A percentile compares a stretch with the other conserved stretches of the same genome.
phyloP scores from a whole-genome alignment of 2,329 filamentous ascomycete genomes.

The Cryphonectria japonica region DNA sequence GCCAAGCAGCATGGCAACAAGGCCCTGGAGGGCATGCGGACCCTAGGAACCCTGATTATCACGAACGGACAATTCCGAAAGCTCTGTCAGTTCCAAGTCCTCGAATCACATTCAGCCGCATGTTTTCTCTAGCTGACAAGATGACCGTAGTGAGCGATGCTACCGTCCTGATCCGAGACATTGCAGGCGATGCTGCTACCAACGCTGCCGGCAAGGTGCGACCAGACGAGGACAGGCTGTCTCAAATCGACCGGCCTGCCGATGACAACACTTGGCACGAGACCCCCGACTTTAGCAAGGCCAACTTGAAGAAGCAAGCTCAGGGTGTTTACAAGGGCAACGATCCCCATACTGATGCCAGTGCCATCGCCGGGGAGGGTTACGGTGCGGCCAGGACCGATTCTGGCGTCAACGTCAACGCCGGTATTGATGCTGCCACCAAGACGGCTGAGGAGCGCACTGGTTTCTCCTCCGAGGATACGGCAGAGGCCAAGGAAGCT shows the following conservation, averaged over 20 bases:
- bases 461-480: conserved; percentile 68
- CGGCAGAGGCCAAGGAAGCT: conserved; percentile 53
- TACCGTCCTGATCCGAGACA: conserved; percentile 79
- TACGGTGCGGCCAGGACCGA: conserved; percentile 53
- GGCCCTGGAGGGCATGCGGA: conserved; percentile 82
- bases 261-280: conserved; percentile 95
- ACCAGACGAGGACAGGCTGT: conserved; percentile 76
- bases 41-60: conserved; percentile 84
- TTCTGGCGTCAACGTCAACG: conserved; percentile 52
- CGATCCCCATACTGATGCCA: conserved; percentile 59
- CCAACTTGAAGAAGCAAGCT: conserved; percentile 69
- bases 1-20: conserved; percentile 83
- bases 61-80: conserved; percentile 97
- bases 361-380: conserved; percentile 63
- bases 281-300: conserved; percentile 73
- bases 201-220: conserved; percentile 77
- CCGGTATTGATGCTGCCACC: conserved; percentile 49
- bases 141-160: conserved; percentile 69
- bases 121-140: conserved; percentile 24
- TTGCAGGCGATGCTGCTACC: conserved; percentile 85
- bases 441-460: conserved; percentile 58
- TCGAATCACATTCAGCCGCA: neutral
- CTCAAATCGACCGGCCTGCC: conserved; percentile 80
- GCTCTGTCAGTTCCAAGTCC: conserved; percentile 62
- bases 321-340: conserved; percentile 63